Base-by-base conservation (phyloP, 2,329 filamentous ascomycete genomes). In the Knufia petricola region DNA sequence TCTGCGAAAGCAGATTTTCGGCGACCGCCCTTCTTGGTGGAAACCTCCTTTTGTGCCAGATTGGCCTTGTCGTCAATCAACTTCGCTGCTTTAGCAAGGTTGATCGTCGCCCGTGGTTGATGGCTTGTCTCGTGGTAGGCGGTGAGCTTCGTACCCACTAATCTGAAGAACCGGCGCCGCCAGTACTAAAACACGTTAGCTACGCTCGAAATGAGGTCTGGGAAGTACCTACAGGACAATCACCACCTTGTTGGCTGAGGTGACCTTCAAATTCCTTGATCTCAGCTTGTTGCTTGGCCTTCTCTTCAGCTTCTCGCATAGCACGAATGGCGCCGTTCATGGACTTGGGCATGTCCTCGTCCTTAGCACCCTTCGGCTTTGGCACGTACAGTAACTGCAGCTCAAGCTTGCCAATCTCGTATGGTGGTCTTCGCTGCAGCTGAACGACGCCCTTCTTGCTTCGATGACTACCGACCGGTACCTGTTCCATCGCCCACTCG, bases 321-420 rank as follows among this genome's bases (percentile, higher is more conserved):
- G 96, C 92, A 15, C 92, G 79, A 58, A 96, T 85, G 65, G 88
- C 95, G 37, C 87, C 85, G 67, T 92, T 94, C 89, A 98, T 95
- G 72, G 89, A 95, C 81, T 96, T 96, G 48, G 92, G 92, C 87
- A 98, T 95, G 58, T 96, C 90, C 13, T 95, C 89, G 55, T 96
- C 92, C 43, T 81, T 81, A 24, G 82, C 76, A 38, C 84, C 85
- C 71, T 87, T 90, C 3, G 92, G 90, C 59, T 89, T 87, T 0
- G 92, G 92, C 1, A 98, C 88, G 61, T 95, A 98, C 12, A 98
- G 74, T 7, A 98, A 77, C 69, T 98, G 92, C 32, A 98, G 73
- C 64, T 95, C 87, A 48, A 98, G 76, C 69, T 95, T 95, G 56
- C 89, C 92, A 60, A 98, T 81, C 68, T 90, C 87, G 71, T 98